phyloP scores from a whole-genome alignment of 1,284 basidiomycete species.

The Boletus smithii region DNA sequence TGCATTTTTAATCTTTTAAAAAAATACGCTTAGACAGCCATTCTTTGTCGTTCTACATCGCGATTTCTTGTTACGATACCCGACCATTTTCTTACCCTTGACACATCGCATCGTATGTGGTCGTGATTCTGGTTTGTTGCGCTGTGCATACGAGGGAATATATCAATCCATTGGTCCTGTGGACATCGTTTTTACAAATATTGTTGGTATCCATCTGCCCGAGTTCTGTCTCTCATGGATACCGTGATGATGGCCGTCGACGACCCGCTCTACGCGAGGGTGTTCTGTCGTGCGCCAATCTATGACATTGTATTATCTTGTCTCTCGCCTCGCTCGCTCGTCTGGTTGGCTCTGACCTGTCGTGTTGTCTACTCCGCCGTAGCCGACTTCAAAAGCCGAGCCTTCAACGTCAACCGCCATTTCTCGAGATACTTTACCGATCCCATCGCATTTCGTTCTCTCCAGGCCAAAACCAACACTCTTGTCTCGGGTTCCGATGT shows the following conservation, averaged over 20 bases:
- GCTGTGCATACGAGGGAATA: conserved; percentile 24
- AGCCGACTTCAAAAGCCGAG: conserved; percentile 11
- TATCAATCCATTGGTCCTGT: conserved; percentile 15
- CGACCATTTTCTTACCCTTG: conserved; percentile 10
- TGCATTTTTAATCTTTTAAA: not conserved
- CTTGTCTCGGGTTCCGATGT: conserved; percentile 50
- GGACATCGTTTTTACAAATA: conserved; percentile 4
- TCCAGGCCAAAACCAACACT: conserved; percentile 43
- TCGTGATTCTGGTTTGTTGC: conserved; percentile 27
- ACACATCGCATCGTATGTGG: conserved; percentile 21
- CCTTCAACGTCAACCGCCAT: conserved; percentile 29
- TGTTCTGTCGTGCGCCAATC: conserved; percentile 20
- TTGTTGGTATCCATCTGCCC: not conserved
- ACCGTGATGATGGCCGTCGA: conserved; percentile 4
- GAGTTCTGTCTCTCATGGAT: too few species aligned
- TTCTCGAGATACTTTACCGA: conserved; percentile 26
- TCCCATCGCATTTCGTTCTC: conserved; percentile 39
- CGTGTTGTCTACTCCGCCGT: conserved; percentile 4
- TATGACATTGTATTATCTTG: conserved; percentile 21
- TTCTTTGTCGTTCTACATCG: not conserved
- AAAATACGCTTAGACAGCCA: too few species aligned
- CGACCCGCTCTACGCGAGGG: not conserved
- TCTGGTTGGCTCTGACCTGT: conserved; percentile 19
- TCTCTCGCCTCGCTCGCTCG: conserved; percentile 19
- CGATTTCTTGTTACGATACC: conserved; percentile 26